A percentile compares a stretch with the other conserved stretches of the same genome.
phyloP scores from a whole-genome alignment of 2,329 filamentous ascomycete species.

The Septoria linicola region DNA sequence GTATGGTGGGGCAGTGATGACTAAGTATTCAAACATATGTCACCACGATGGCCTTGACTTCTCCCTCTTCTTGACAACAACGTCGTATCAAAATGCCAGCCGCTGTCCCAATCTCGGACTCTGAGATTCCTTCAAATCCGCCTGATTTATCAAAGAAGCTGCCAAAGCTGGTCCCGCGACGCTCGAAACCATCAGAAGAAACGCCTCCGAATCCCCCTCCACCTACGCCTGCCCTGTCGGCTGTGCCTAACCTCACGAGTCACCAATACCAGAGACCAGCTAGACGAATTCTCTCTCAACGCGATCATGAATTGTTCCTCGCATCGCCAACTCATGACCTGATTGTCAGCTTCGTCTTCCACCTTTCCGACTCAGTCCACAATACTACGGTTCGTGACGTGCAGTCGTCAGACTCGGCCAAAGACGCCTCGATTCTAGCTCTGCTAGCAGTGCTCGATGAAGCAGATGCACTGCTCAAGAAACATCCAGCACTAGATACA shows the following conservation, averaged over 20 bases:
- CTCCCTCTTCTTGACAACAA: background rate
- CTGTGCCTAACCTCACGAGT: conserved; percentile 60
- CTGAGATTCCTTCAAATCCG: conserved; percentile 22
- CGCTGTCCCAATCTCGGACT: conserved; percentile 14
- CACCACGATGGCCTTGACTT: background rate
- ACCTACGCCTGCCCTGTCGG: conserved; percentile 69
- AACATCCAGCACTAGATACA: conserved; percentile 78
- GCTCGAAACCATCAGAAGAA: conserved; percentile 48
- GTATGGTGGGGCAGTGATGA: no score
- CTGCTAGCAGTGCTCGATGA: conserved; percentile 70
- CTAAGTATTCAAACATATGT: no score
- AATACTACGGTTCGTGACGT: conserved; percentile 65
- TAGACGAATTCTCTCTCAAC: conserved; percentile 75
- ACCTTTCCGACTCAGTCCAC: conserved; percentile 76
- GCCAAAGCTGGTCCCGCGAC: conserved; percentile 67
- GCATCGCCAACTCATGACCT: conserved; percentile 72
- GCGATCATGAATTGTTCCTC: conserved; percentile 80
- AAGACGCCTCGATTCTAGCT: conserved; percentile 60
- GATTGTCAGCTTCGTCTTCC: conserved; percentile 81
- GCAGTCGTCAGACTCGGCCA: conserved; percentile 50
- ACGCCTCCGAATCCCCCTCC: conserved; percentile 58
- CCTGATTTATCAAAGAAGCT: conserved; percentile 59
- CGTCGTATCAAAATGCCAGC: conserved; percentile 15
- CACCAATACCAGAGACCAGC: conserved; percentile 63
- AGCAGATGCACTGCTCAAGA: conserved; percentile 63